These are phyloP conservation scores for Plectosphaerella cucumerina DNA, from an alignment of 2,329 filamentous ascomycete species.

Conservation along the genomic window DNA sequence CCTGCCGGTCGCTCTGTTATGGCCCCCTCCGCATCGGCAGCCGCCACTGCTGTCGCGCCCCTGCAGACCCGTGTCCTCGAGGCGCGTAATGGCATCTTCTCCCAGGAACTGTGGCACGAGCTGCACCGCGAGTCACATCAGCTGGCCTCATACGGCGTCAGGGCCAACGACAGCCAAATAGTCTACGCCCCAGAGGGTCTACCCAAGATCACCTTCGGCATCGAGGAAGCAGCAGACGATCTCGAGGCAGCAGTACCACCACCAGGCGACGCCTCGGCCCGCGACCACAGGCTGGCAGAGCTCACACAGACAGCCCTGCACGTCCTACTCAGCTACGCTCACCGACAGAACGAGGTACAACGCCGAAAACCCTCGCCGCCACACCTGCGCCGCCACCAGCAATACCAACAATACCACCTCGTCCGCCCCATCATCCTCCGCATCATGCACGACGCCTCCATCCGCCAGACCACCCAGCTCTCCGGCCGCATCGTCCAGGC, in stretches of 20 bases:
- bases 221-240: conserved; percentile 29
- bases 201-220: conserved; percentile 61
- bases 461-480: conserved; percentile 33
- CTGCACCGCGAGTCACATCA: conserved; percentile 75
- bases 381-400: conserved; percentile 31
- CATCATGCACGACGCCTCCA: conserved; percentile 37
- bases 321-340: conserved; percentile 73
- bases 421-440: conserved; percentile 49
- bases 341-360: conserved; percentile 68
- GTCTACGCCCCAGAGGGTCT: conserved; percentile 48
- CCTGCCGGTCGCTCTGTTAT: conserved; percentile 54
- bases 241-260: conserved; percentile 15
- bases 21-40: conserved; percentile 44
- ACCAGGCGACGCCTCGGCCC: conserved; percentile 23
- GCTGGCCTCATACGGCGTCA: conserved; percentile 67
- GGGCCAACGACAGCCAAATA: conserved; percentile 54
- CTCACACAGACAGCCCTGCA: conserved; percentile 64
- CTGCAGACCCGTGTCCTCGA: conserved; percentile 68
- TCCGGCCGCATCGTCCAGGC: conserved; percentile 37
- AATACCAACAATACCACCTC: conserved; percentile 44
- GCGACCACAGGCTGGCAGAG: conserved; percentile 55
- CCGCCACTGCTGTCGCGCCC: conserved; percentile 46
- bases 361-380: conserved; percentile 55
- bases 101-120: conserved; percentile 88
- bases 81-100: conserved; percentile 74